Evolutionary conservation across 495 filamentous ascomycete species (phyloP), one percentile per base, ranked within the genome.

Genomic region (Penicillium robsamsonii): DNA sequence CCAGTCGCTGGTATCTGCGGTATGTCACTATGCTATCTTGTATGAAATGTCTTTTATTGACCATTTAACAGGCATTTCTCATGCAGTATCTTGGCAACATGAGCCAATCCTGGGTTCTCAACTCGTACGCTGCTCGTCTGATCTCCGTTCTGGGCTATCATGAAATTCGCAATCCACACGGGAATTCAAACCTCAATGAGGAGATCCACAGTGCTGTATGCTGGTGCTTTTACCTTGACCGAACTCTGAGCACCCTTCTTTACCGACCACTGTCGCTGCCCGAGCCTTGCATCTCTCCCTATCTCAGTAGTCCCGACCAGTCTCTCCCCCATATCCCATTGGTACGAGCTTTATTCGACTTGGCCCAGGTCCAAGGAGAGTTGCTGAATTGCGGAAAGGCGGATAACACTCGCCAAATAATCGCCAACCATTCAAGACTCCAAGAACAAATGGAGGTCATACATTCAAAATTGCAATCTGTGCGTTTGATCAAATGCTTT

Each of bases 161-260:
- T 46, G 49, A 60, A 24, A 58, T 58, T 9, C 9, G 33, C 31
- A 50, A 46, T n/a, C 17, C 44, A 7, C 51, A n/a, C 8, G 30
- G 15, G 1, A 37, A 22, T 13, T 59, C 61, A 9, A 35, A 56
- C 2, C n/a, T 29, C 0, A 46, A 65, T 20, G 56, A 65, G 18
- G 64, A 71, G 17, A 67, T 67, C 15, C 44, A 60, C 12, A 60
- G 58, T 13, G 62, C 44, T 24, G 50, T 71, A 10, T 69, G 53
- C 30, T 71, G 69, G 66, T 71, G 68, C 38, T 71, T 60, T 31
- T 71, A 66, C 51, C 56, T 69, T 15, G 68, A 71, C 43, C 56
- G 63, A 25, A 67, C 68, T 1, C 50, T 69, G 3, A 67, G 68
- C 46, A 30, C 62, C 27, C 62, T 71, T 46, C 60, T 71, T n/a